Evolutionary conservation across 2,329 filamentous ascomycete genomes (phyloP).

Genomic region (Clathrospora elynae): DNA sequence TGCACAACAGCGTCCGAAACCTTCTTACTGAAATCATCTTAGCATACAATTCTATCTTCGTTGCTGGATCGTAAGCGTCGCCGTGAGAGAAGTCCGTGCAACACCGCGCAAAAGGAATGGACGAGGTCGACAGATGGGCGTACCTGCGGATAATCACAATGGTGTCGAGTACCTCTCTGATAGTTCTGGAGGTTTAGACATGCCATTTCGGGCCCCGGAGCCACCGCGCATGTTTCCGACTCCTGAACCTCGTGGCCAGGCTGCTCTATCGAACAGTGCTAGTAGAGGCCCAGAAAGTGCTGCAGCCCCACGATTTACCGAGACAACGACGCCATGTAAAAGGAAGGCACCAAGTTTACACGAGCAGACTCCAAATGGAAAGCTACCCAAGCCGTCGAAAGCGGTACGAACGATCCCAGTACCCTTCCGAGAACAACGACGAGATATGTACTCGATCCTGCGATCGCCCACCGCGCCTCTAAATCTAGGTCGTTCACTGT

Average conservation of each 20-base stretch:
- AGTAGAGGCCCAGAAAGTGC: not conserved
- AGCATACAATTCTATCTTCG: slow-evolving; percentile 21
- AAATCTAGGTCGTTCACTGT: not conserved
- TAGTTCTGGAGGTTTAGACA: not conserved
- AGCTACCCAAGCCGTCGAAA: slow-evolving; percentile 11
- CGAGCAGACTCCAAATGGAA: slow-evolving; percentile 3
- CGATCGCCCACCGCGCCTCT: slow-evolving; percentile 1
- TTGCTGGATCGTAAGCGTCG: slow-evolving; percentile 17
- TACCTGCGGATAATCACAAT: not conserved
- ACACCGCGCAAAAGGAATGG: slow-evolving; percentile 8
- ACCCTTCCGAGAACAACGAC: not conserved
- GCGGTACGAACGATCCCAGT: not conserved
- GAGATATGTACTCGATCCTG: slow-evolving; percentile 11
- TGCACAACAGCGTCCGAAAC: not conserved
- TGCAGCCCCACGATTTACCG: not conserved
- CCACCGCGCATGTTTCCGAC: slow-evolving; percentile 1
- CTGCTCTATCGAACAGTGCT: not conserved
- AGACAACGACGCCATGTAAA: slow-evolving; percentile 8
- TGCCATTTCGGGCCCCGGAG: slow-evolving; percentile 1
- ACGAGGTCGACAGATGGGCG: not conserved
- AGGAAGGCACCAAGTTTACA: slow-evolving; percentile 12
- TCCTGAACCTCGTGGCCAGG: not conserved
- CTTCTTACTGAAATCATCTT: not conserved
- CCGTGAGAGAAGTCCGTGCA: not conserved
- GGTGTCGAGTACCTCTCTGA: not conserved